Conservation (phyloP, 805 yeast genomes). For the Phaffomyces opuntiae region DNA sequence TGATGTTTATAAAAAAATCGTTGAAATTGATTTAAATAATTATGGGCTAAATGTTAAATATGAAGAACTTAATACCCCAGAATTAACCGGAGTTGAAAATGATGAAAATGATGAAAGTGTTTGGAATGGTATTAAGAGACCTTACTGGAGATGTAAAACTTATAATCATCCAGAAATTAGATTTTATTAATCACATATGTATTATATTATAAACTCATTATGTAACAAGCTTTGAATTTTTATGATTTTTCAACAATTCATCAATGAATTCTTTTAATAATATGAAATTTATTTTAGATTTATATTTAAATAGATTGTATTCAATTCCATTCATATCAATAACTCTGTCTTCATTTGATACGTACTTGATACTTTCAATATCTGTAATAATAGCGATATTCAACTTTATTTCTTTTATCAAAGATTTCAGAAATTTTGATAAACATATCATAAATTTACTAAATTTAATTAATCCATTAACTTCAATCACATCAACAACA, state of each 20-base stretch:
- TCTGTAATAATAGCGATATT: too few species aligned
- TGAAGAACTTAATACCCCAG: slow-evolving; percentile 41
- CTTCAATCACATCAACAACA: too few species aligned
- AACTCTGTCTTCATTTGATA: too few species aligned
- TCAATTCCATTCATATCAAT: too few species aligned
- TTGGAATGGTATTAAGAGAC: slow-evolving; percentile 55
- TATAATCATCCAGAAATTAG: slow-evolving; percentile 60
- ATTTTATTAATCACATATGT: slow-evolving; percentile 22
- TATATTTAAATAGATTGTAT: background rate
- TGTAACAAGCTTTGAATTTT: background rate
- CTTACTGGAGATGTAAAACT: slow-evolving; percentile 64
- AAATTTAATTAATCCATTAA: too few species aligned
- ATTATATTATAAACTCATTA: background rate
- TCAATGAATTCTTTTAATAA: background rate
- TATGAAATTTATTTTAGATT: background rate
- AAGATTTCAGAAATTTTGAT: too few species aligned
- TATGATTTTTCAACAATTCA: background rate
- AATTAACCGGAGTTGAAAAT: slow-evolving; percentile 27
- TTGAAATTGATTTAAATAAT: slow-evolving; percentile 68
- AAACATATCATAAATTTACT: too few species aligned
- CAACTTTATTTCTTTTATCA: too few species aligned
- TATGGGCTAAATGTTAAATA: slow-evolving; percentile 71
- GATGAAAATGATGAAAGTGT: slow-evolving; percentile 36
- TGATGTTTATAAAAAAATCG: slow-evolving; percentile 81
- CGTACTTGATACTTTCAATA: too few species aligned